Base-by-base conservation (phyloP, 768 basidiomycete genomes). In the Leccinum olivaceopallidum region DNA sequence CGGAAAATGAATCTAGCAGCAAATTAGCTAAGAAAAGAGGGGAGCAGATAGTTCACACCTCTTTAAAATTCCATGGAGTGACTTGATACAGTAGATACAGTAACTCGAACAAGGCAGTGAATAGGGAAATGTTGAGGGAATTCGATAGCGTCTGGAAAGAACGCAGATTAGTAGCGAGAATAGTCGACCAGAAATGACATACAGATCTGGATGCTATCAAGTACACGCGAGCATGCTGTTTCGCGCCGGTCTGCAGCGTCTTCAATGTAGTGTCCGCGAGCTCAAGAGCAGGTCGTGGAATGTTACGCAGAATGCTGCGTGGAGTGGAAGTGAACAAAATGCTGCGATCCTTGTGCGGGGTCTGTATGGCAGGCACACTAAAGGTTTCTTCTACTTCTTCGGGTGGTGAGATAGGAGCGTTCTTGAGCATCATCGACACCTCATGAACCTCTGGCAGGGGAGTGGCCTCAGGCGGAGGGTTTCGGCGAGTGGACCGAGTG, bases 141-240 rank as follows among this genome's bases (percentile, higher is more conserved):
- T 83, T 84, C n/a, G 89, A 90, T 10, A 89, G 76, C 56, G 83
- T 82, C 88, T 80, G 48, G 9, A 22, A 56, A n/a, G 48, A 60
- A 58, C 50, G n/a, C 4, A 18, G 14, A 12, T 69, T 32, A 63
- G 34, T 24, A 12, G 5, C 1, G 39, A 39, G 8, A 36, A 54
- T 20, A 53, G 9, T 39, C 5, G 37, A 44, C 16, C 26, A 2
- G 22, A 44, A 8, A n/a, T 28, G 22, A 65, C 73, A 30, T 61
- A 74, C 74, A 36, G 71, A 62, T 71, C 74, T 69, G 12, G 65
- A 69, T n/a, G 62, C 65, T 20, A 67, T 39, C 28, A 74, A 24
- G 58, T 62, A 66, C 20, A 50, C 61, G 47, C 58, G 61, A 42
- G 66, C 66, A 49, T 68, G 63, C 24, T 68, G 60, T 36, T 64